These are phyloP conservation scores for Cyclostephanos tholiformis DNA, from an alignment of 108 stramenopile species.

Conservation along the genomic window DNA sequence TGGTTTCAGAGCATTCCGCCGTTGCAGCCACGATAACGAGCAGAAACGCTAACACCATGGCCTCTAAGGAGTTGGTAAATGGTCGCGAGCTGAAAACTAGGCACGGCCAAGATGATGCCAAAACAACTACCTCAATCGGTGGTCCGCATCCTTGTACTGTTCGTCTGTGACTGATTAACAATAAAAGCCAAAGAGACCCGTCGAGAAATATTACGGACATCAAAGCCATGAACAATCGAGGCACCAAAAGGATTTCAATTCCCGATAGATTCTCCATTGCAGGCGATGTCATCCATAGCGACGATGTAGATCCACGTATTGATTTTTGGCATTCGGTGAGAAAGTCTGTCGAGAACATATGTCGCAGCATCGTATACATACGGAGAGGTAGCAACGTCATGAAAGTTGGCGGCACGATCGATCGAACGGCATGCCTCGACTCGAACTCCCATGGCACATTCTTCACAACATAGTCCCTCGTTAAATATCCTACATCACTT, in stretches of 20 bases:
- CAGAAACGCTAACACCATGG: conserved; percentile 63
- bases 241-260: conserved; percentile 64
- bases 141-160: conserved; percentile 13
- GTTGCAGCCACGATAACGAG: conserved; percentile 36
- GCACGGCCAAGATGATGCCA: conserved; percentile 74
- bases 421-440: conserved; percentile 72
- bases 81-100: conserved; percentile 67
- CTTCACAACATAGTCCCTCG: conserved; percentile 22
- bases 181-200: conserved; percentile 53
- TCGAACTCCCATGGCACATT: conserved; percentile 81
- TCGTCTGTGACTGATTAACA: conserved; percentile 11
- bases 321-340: conserved; percentile 5
- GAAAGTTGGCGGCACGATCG: conserved; percentile 66
- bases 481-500: background rate
- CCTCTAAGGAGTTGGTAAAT: conserved; percentile 81
- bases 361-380: conserved; percentile 40
- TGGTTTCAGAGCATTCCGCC: background rate
- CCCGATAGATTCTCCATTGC: conserved; percentile 45
- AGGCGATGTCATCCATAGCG: background rate
- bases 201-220: conserved; percentile 65
- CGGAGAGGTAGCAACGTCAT: conserved; percentile 71
- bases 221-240: conserved; percentile 66
- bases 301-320: background rate
- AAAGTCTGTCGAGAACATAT: background rate
- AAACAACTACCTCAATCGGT: conserved; percentile 55